Evolutionary conservation across 768 basidiomycete genomes (phyloP).

Genomic region (Hygrophoropsis aurantiaca): DNA sequence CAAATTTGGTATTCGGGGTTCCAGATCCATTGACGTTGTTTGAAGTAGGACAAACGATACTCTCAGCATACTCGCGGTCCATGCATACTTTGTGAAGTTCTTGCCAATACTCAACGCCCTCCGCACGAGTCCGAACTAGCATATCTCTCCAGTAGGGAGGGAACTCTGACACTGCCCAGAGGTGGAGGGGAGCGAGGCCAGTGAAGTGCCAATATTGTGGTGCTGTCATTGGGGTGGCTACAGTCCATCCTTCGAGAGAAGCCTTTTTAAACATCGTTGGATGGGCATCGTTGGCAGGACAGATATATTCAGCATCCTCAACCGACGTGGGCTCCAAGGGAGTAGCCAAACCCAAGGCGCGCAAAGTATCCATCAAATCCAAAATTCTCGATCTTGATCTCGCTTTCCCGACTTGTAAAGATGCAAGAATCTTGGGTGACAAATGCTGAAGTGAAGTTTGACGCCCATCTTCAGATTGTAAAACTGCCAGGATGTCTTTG

Average conservation of each 20-base stretch:
- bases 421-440: constrained; percentile 46
- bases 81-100: constrained; percentile 49
- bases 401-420: constrained; percentile 59
- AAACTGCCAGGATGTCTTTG: constrained; percentile 53
- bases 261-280: constrained; percentile 48
- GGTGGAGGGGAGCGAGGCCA: constrained; percentile 51
- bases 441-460: constrained; percentile 53
- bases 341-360: constrained; percentile 53
- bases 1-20: constrained; percentile 30
- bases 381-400: constrained; percentile 59
- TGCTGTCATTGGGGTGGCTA: constrained; percentile 43
- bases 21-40: constrained; percentile 20
- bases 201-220: constrained; percentile 69
- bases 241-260: constrained; percentile 43
- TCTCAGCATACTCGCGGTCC: constrained; percentile 30
- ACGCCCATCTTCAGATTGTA: constrained; percentile 48
- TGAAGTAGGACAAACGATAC: constrained; percentile 15
- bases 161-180: constrained; percentile 56
- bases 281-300: constrained; percentile 40
- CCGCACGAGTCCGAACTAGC: constrained; percentile 35
- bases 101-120: constrained; percentile 57
- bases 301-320: constrained; percentile 44
- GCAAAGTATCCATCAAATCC: constrained; percentile 61
- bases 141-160: constrained; percentile 58
- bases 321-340: constrained; percentile 53